Evolutionary conservation across 2,329 filamentous ascomycete genomes (phyloP).

Genomic region (Ilyonectria robusta): DNA sequence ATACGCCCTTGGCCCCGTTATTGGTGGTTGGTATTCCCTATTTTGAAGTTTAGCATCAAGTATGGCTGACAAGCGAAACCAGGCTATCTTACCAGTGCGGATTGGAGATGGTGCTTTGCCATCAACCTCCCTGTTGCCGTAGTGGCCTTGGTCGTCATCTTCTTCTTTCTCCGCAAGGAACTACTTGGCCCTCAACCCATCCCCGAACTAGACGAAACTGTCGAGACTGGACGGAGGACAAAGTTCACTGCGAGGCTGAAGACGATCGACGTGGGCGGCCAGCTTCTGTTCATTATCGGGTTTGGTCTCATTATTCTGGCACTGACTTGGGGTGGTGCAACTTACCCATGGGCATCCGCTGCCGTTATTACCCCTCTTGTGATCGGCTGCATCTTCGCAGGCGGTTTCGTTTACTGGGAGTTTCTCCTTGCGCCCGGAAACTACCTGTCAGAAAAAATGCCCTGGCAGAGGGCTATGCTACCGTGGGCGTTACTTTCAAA

Average conservation of each 20-base stretch:
- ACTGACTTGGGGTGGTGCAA: conserved; percentile 69
- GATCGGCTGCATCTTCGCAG: conserved; percentile 58
- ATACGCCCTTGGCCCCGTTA: conserved; percentile 73
- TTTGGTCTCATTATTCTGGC: conserved; percentile 68
- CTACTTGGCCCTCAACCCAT: conserved; percentile 68
- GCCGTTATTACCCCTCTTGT: conserved; percentile 65
- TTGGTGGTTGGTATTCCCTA: conserved; percentile 61
- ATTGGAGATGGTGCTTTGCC: conserved; percentile 78
- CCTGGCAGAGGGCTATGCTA: conserved; percentile 73
- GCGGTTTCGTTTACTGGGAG: conserved; percentile 65
- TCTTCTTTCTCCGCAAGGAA: conserved; percentile 70
- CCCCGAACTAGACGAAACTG: conserved; percentile 60
- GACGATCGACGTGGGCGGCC: conserved; percentile 70
- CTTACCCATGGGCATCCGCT: conserved; percentile 65
- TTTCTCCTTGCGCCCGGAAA: conserved; percentile 67
- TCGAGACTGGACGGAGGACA: conserved; percentile 49
- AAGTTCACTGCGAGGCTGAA: conserved; percentile 62
- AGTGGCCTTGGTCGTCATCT: conserved; percentile 66
- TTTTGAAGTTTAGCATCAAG: neutral
- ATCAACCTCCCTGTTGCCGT: conserved; percentile 71
- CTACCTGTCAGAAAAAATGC: conserved; percentile 62
- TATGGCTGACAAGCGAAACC: conserved; percentile 7
- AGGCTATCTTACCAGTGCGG: conserved; percentile 65
- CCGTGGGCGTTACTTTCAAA: conserved; percentile 71
- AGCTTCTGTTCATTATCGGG: conserved; percentile 69